Evolutionary conservation across 352 stramenopile species (phyloP), one percentile per base, ranked within the genome.

Genomic region (Peronospora farinosa): DNA sequence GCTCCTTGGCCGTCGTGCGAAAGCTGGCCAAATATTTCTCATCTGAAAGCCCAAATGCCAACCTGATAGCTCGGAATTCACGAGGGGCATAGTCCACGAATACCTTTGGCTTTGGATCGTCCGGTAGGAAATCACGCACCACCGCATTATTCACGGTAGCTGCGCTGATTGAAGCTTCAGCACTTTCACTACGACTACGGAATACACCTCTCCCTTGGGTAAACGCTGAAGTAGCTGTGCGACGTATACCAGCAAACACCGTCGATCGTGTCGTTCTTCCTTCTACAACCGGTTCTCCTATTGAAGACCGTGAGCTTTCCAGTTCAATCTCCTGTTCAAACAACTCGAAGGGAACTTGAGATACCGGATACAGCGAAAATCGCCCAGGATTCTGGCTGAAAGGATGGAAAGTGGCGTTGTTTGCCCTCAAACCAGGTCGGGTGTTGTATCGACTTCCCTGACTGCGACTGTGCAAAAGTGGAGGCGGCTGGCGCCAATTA

Each of bases 271-370:
- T 69, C 2, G 42, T 64, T 31, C 31, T 33, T 36, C 30, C 51
- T 48, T 59, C 58, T 36, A n/a, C 1, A 3, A 32, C 8, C 21
- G 51, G 21, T 37, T 64, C 43, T 19, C 60, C 54, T 32, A 40
- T 36, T 17, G 63, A 64, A 42, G 57, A 80, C 4, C 65, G 57
- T 11, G 69, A 65, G 31, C 67, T 84, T 28, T 86, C 63, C 5
- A 88, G 58, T 54, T 86, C 74, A 54, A 88, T 84, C 49, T 88
- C 77, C 11, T 82, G 65, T 39, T 88, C 74, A 59, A 88, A 88
- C 32, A 88, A 51, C 60, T 88, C 77, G 27, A 88, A 88, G 0
- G 77, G 77, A 3, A 88, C 77, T 40, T 88, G 77, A 7, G 77
- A 84, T 0, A 88, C 77, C 0, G 77, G 77, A 47, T 86, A 88